Evolutionary conservation across 805 yeast genomes (phyloP).

Genomic region (Wickerhamiella galacta): DNA sequence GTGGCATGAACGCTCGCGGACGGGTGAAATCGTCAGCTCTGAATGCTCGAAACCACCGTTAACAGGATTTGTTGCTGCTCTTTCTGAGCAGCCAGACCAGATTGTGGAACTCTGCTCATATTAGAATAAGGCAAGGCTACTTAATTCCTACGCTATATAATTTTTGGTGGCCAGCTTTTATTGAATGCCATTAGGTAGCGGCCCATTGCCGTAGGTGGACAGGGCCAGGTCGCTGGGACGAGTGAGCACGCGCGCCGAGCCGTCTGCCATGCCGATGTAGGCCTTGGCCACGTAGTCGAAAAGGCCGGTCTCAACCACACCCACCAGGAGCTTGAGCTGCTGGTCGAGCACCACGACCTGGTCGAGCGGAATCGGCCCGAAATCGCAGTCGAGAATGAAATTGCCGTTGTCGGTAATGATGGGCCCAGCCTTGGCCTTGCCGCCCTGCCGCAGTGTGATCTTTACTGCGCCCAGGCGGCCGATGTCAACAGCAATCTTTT

Average conservation of each 20-base stretch:
- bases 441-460: slow-evolving; percentile 66
- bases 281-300: slow-evolving; percentile 61
- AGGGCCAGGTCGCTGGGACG: not conserved
- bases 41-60: no score
- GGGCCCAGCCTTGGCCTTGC: slow-evolving; percentile 90
- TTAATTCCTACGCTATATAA: no score
- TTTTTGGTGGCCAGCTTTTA: no score
- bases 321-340: slow-evolving; percentile 58
- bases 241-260: slow-evolving; percentile 27
- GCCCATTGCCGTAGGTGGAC: not conserved
- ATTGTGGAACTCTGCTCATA: no score
- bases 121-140: no score
- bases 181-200: no score
- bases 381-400: slow-evolving; percentile 82
- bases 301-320: slow-evolving; percentile 93
- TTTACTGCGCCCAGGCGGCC: slow-evolving; percentile 42
- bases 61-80: no score
- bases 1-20: no score
- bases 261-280: slow-evolving; percentile 78
- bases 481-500: slow-evolving; percentile 54
- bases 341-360: slow-evolving; percentile 38
- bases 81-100: no score
- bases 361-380: slow-evolving; percentile 46
- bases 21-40: no score
- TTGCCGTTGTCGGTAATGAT: slow-evolving; percentile 91